Evolutionary conservation across 2,329 filamentous ascomycete genomes (phyloP).

Genomic region (Colletotrichum euphorbiae): DNA sequence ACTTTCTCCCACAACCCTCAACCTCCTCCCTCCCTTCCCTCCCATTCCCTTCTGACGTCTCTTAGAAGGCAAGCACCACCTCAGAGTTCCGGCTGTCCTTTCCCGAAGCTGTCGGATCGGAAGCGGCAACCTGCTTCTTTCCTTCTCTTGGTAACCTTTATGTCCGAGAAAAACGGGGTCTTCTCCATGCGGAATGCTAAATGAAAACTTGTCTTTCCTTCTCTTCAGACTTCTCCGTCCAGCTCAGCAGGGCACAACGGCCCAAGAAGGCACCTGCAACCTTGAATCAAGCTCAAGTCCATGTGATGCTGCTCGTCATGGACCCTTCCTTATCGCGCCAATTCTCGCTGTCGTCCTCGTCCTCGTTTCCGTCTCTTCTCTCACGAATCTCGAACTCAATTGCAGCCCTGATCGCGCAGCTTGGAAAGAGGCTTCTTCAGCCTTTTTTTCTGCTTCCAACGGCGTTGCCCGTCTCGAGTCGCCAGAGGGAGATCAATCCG

Average conservation of each 20-base stretch:
- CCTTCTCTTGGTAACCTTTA: no score
- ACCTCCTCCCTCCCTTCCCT: background rate
- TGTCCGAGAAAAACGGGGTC: no score
- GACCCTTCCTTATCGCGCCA: conserved; percentile 2
- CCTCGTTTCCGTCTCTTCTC: background rate
- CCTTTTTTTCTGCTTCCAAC: background rate
- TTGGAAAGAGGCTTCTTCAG: background rate
- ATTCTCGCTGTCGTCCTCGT: conserved; percentile 6
- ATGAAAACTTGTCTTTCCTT: no score
- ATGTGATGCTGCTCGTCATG: conserved; percentile 12
- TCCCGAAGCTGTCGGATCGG: conserved; percentile 7
- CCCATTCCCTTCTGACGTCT: background rate
- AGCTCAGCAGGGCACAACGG: no score
- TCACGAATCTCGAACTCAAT: conserved; percentile 20
- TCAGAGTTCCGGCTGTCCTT: conserved; percentile 9
- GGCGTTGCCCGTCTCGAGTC: background rate
- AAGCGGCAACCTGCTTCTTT: background rate
- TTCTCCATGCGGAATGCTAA: no score
- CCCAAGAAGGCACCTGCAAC: no score
- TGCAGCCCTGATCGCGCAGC: background rate
- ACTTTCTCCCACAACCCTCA: background rate
- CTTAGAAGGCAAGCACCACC: background rate
- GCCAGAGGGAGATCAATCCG: background rate
- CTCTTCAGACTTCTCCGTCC: background rate
- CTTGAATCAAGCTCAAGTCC: background rate